These are phyloP conservation scores for Sarocladiaceae sp. DNA, from an alignment of 2,329 filamentous ascomycete genomes.

Conservation along the genomic window DNA sequence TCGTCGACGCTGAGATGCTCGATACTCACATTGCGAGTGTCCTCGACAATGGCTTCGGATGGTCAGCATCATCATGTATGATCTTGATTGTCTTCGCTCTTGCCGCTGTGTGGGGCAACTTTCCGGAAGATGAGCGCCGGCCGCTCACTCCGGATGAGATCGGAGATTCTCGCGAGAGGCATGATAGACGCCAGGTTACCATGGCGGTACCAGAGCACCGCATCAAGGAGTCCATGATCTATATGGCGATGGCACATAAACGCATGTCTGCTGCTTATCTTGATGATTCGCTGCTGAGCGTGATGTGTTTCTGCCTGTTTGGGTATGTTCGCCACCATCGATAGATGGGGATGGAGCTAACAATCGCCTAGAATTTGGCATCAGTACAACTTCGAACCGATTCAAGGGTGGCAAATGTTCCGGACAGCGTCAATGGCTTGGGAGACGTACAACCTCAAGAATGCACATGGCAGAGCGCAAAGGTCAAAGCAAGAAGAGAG, in stretches of 20 bases:
- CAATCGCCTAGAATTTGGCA: constrained; percentile 7
- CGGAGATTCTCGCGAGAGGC: constrained; percentile 5
- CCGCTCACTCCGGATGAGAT: constrained; percentile 9
- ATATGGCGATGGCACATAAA: constrained; percentile 14
- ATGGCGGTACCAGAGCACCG: constrained; percentile 14
- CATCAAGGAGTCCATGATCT: constrained; percentile 13
- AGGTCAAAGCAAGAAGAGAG: constrained; percentile 13
- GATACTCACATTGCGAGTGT: constrained; percentile 16
- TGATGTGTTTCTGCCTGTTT: constrained; percentile 13
- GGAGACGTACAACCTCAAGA: constrained; percentile 15
- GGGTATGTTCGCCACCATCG: constrained; percentile 8
- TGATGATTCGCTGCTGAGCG: constrained; percentile 13
- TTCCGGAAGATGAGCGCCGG: constrained; percentile 12
- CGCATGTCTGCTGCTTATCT: constrained; percentile 12
- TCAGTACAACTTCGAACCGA: constrained; percentile 15
- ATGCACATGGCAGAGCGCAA: constrained; percentile 9
- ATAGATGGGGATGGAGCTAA: not conserved
- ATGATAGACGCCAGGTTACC: constrained; percentile 10
- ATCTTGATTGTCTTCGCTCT: constrained; percentile 13
- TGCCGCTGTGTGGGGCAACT: constrained; percentile 14
- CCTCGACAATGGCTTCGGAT: constrained; percentile 12
- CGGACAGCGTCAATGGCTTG: constrained; percentile 13
- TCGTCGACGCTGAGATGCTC: constrained; percentile 13
- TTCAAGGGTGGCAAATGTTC: constrained; percentile 15
- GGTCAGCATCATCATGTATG: constrained; percentile 13